Evolutionary conservation across 805 yeast species (phyloP).

Genomic region (Metschnikowia noctiluminum): DNA sequence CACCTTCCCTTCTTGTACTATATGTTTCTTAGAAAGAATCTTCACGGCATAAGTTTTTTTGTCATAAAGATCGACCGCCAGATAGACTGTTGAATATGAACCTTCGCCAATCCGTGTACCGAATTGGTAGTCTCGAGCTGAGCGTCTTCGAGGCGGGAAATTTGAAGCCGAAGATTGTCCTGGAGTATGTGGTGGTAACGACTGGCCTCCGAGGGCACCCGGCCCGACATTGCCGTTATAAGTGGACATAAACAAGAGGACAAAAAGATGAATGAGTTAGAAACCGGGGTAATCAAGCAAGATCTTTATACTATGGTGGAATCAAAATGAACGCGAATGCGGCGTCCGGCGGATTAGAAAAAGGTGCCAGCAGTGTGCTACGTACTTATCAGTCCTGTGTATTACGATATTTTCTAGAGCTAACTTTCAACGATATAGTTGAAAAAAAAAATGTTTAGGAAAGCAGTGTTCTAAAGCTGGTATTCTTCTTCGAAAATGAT

Average conservation of each 20-base stretch:
- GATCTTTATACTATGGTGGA: neutral
- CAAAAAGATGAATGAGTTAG: neutral
- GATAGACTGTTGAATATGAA: slow-evolving; percentile 89
- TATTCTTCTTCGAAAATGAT: too few relatives aligned
- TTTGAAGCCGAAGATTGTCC: neutral
- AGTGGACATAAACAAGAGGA: neutral
- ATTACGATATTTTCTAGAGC: neutral
- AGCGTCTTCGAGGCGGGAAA: slow-evolving; percentile 21
- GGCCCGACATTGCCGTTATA: slow-evolving; percentile 1
- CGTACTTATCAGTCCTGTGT: neutral
- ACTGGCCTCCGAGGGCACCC: neutral
- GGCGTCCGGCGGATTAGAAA: neutral
- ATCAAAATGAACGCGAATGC: neutral
- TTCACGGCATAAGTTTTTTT: slow-evolving; percentile 84
- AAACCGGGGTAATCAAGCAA: neutral
- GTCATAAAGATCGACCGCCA: slow-evolving; percentile 75
- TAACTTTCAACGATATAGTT: neutral
- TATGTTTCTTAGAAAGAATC: slow-evolving; percentile 86
- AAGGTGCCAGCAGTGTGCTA: slow-evolving; percentile 4
- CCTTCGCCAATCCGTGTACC: slow-evolving; percentile 93
- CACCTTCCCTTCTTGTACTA: slow-evolving; percentile 89
- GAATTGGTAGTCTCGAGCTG: slow-evolving; percentile 84
- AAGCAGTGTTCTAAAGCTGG: too few relatives aligned
- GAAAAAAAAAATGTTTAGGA: too few relatives aligned
- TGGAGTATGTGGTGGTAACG: neutral